These are phyloP conservation scores for Hygrophorus russula DNA, from an alignment of 768 basidiomycete species.

Conservation along the genomic window DNA sequence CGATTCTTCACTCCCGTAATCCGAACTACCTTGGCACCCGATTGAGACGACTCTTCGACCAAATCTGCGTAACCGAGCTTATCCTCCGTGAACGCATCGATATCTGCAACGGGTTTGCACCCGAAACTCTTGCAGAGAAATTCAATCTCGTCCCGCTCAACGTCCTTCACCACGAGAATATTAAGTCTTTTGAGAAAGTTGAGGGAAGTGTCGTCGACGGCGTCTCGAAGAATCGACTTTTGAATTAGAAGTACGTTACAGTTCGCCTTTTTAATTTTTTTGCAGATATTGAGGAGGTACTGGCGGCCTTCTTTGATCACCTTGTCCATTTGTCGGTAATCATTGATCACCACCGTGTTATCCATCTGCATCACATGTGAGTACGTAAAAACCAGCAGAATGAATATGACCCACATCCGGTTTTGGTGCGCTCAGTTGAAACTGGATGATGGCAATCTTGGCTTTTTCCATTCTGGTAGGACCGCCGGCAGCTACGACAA, in stretches of 20 bases:
- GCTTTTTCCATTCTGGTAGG: conserved; percentile 96
- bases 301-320: conserved; percentile 98
- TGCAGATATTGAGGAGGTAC: conserved; percentile 95
- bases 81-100: conserved; percentile 95
- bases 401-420: conserved; percentile 62
- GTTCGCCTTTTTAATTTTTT: conserved; percentile 99
- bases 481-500: conserved; percentile 81
- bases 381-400: conserved; percentile 6
- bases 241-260: conserved; percentile 99
- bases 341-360: conserved; percentile 98
- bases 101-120: conserved; percentile 93
- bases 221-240: conserved; percentile 98
- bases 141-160: conserved; percentile 97
- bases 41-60: conserved; percentile 76
- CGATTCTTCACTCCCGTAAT: conserved; percentile 93
- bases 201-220: conserved; percentile 95
- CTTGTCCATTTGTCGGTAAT: conserved; percentile 99
- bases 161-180: conserved; percentile 93
- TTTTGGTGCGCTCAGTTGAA: conserved; percentile 95
- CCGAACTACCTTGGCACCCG: conserved; percentile 84
- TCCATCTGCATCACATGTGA: conserved; percentile 65
- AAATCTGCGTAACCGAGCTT: conserved; percentile 95
- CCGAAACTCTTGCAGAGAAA: conserved; percentile 93
- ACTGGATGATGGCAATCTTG: conserved; percentile 96
- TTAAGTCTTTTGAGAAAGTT: conserved; percentile 96